Evolutionary conservation across 495 filamentous ascomycete genomes (phyloP), one percentile per base, ranked within the genome.

Genomic region (Aspergillus hancockii): DNA sequence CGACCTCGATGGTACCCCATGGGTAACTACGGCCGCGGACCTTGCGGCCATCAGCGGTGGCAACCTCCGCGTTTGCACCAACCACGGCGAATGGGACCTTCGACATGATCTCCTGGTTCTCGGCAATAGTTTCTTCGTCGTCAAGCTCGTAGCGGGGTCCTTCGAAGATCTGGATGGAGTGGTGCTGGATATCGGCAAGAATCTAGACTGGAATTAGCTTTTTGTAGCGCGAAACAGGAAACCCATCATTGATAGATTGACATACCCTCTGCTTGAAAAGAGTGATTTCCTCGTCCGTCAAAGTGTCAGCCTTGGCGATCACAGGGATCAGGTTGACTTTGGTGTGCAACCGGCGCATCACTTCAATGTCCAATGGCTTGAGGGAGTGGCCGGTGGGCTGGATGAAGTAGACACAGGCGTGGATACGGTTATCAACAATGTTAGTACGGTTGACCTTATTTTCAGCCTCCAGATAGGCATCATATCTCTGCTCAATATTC

Each of bases 371-470:
- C 64, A 98, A 79, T 53, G 95, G 95, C 89, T 98, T 98, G 69
- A 98, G 81, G n/a, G 95, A 94, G 82, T 98, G 94, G 53, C 94
- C 94, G 41, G 94, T 98, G 55, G 94, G 94, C 79, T 98, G 94
- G 67, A 98, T 96, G 81, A 98, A 98, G 85, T 96, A 98, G 51
- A 98, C 94, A 68, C 94, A 97, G 25, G 94, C 93, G 68, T 98
- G 94, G 58, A 98, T 91, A 67, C 94, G 90, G 84, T 97, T 98
- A 78, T 98, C 94, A 54, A 98, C 86, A 73, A 98, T 98, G 84
- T 98, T 98, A 84, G 95, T 95, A 62, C 94, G 89, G 82, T 98
- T 98, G 71, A 98, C 91, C 88, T 97, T 98, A 85, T 98, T 98
- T 83, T 98, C 94, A 46, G 94, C 93, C 79, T 98, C 95, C 23